These are phyloP conservation scores for Tolypocladium pustulatum DNA, from an alignment of 2,329 filamentous ascomycete species.

Conservation along the genomic window DNA sequence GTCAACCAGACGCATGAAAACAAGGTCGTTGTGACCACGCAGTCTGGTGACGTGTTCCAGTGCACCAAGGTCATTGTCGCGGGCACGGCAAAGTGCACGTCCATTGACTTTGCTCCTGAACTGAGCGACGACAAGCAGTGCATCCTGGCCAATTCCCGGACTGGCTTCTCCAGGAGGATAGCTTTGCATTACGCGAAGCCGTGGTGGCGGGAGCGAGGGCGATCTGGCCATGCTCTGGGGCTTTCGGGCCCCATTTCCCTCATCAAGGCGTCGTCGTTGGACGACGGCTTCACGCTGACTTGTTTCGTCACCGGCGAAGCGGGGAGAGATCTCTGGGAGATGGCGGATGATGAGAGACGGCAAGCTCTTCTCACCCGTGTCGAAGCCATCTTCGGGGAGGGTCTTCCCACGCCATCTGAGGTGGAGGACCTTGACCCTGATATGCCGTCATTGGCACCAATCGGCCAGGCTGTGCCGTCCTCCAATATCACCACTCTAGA, in stretches of 20 bases:
- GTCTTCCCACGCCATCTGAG: slow-evolving; percentile 4
- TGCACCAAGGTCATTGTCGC: slow-evolving; percentile 9
- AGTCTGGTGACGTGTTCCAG: slow-evolving; percentile 7
- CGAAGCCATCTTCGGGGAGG: slow-evolving; percentile 4
- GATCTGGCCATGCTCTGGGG: slow-evolving; percentile 8
- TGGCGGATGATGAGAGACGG: slow-evolving; percentile 3
- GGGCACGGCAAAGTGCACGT: slow-evolving; percentile 4
- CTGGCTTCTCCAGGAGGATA: slow-evolving; percentile 8
- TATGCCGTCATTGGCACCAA: not conserved
- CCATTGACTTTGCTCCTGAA: slow-evolving; percentile 6
- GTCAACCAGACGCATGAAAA: slow-evolving; percentile 8
- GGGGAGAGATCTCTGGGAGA: slow-evolving; percentile 7
- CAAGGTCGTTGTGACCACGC: slow-evolving; percentile 7
- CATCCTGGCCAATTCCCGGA: slow-evolving; percentile 4
- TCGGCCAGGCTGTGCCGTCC: slow-evolving; percentile 6
- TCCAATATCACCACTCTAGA: slow-evolving; percentile 3
- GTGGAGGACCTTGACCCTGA: slow-evolving; percentile 2
- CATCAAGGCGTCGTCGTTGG: slow-evolving; percentile 7
- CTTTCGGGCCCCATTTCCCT: slow-evolving; percentile 5
- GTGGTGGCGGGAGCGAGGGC: slow-evolving; percentile 12
- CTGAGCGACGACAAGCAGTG: slow-evolving; percentile 10
- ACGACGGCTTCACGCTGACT: slow-evolving; percentile 8
- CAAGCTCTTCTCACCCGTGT: slow-evolving; percentile 3
- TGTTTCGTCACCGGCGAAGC: slow-evolving; percentile 10
- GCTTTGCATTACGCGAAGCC: slow-evolving; percentile 8